Evolutionary conservation across 352 stramenopile species (phyloP).

Genomic region (Poterioochromonas sp.): DNA sequence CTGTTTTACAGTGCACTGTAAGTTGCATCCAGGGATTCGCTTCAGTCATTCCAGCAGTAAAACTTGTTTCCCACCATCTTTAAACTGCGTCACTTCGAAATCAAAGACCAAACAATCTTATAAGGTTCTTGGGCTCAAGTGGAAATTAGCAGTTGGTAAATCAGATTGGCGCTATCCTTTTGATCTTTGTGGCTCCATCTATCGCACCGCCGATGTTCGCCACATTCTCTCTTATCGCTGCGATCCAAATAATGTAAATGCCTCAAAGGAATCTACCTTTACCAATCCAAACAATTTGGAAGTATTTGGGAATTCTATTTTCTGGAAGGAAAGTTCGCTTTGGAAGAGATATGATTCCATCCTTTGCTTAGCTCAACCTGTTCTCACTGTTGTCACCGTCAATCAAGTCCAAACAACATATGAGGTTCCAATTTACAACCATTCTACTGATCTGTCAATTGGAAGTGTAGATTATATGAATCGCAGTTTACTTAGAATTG

Average conservation of each 20-base stretch:
- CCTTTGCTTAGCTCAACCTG: background rate
- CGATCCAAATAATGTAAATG: background rate
- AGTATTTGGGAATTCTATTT: background rate
- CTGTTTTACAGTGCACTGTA: background rate
- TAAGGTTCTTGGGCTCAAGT: background rate
- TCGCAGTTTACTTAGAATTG: too few species aligned
- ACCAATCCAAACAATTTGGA: background rate
- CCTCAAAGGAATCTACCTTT: background rate
- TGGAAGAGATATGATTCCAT: background rate
- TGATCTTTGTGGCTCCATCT: background rate
- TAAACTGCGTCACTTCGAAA: background rate
- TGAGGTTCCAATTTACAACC: background rate
- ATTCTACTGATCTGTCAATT: too few species aligned
- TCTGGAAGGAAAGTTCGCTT: background rate
- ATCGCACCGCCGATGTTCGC: background rate
- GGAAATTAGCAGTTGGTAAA: background rate
- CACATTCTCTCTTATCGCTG: background rate
- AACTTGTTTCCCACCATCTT: background rate
- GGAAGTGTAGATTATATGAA: too few species aligned
- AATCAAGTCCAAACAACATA: background rate
- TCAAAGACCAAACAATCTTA: background rate
- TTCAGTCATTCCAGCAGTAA: background rate
- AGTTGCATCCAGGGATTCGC: background rate
- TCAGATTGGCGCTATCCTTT: constrained; percentile 18
- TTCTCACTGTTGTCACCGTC: background rate